Base-by-base conservation (phyloP, 768 basidiomycete species). In the Macrolepiota fuliginosa region DNA sequence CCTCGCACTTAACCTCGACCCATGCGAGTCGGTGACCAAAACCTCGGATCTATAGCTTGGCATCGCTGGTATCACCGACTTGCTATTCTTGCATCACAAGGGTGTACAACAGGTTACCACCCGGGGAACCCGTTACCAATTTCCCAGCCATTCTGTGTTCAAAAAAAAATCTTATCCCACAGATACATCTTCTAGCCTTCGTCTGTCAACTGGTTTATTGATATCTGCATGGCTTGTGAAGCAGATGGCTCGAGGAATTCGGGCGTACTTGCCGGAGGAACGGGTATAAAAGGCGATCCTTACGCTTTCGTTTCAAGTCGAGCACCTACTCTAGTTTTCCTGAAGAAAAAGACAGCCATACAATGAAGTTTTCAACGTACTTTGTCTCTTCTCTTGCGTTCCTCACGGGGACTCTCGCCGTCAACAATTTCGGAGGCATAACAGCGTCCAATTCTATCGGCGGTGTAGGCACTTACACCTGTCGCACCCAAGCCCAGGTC, bases 401-500 rank as follows among this genome's bases (percentile, higher is more conserved):
- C 32, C 54, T 67, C 19, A 27, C 64, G 15, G 58, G 65, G 13
- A 65, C 53, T n/a, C 39, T 69, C 32, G 73, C 72, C 2, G 64
- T 66, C 24, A 77, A 70, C 61, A 68, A 76, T 51, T 76, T 76
- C 50, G 67, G 55, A 24, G 76, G 75, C 2, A 51, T 77, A 19
- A 67, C 64, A 11, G 70, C 65, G 13, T 71, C 74, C n/a, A 77
- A 76, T 61, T 71, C 73, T 54, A 69, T 69, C 17, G 72, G 69
- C 12, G 69, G 69, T 0, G 66, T 66, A 4, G 47, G 64, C 0
- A 49, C 67, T 2, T 77, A 74, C 54, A 74, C 71, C 3, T 76
- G 76, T 64, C 67, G 75, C 35, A 73, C 73, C 7, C 75, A 76
- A 61, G 66, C 64, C 11, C 70, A 78, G 65, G 76, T 74, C 5